phyloP scores from a whole-genome alignment of 495 filamentous ascomycete genomes.

The Penicillium desertorum region DNA sequence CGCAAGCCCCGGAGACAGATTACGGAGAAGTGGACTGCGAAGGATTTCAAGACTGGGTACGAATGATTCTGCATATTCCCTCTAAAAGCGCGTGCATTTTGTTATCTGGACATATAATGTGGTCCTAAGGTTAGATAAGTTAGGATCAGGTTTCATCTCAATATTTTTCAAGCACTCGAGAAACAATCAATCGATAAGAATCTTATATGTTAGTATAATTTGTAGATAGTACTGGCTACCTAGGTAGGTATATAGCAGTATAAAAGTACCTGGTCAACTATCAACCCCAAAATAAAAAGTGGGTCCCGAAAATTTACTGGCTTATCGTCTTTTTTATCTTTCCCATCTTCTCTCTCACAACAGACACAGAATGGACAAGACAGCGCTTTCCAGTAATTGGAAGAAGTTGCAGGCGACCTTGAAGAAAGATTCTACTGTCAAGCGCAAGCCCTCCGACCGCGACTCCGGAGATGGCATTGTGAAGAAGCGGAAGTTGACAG shows the following conservation, averaged over 20 bases:
- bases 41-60: constrained; percentile 72
- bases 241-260: background rate
- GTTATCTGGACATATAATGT: constrained; percentile 33
- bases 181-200: background rate
- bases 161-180: constrained; percentile 1
- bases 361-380: constrained; percentile 43
- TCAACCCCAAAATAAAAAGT: constrained; percentile 10
- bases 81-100: constrained; percentile 30
- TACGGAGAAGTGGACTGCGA: constrained; percentile 96
- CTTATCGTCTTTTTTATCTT: constrained; percentile 15
- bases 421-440: constrained; percentile 47
- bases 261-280: background rate
- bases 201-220: background rate
- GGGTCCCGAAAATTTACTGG: constrained; percentile 18
- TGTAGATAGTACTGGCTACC: background rate
- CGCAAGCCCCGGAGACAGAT: constrained; percentile 74
- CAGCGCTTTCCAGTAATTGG: constrained; percentile 63
- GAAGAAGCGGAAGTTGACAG: constrained; percentile 42
- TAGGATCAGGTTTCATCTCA: constrained; percentile 6
- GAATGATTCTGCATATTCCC: constrained; percentile 29
- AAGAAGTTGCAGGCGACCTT: constrained; percentile 69
- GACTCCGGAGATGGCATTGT: constrained; percentile 33
- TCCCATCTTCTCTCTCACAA: constrained; percentile 15
- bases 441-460: constrained; percentile 42
- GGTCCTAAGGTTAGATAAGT: constrained; percentile 3